Evolutionary conservation across 1,284 basidiomycete species (phyloP).

Genomic region (Cryptococcus sp.): DNA sequence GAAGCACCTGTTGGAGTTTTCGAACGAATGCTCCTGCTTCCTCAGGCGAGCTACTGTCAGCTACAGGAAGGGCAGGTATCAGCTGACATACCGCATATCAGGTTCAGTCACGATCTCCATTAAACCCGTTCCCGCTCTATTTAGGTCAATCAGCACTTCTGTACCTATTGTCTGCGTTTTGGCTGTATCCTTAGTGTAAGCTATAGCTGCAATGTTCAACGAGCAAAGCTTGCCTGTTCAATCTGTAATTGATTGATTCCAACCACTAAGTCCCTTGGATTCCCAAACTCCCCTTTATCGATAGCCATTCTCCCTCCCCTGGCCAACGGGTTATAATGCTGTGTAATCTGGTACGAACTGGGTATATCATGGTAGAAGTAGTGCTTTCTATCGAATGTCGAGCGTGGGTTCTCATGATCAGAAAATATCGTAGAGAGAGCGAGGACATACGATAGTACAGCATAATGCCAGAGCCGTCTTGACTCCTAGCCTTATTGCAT

Average conservation of each 20-base stretch:
- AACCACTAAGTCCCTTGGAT: slow-evolving; percentile 53
- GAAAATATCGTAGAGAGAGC: slow-evolving; percentile 2
- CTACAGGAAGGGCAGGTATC: neutral
- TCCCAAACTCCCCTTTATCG: slow-evolving; percentile 33
- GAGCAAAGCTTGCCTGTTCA: slow-evolving; percentile 66
- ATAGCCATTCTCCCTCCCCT: slow-evolving; percentile 62
- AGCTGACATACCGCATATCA: slow-evolving; percentile 70
- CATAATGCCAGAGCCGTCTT: slow-evolving; percentile 77
- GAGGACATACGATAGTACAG: slow-evolving; percentile 55
- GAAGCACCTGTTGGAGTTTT: slow-evolving; percentile 73
- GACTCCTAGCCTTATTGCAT: slow-evolving; percentile 75
- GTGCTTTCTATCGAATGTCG: slow-evolving; percentile 92
- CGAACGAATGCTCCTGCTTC: slow-evolving; percentile 88
- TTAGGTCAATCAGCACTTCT: slow-evolving; percentile 74
- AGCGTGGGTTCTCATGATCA: slow-evolving; percentile 55
- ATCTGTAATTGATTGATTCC: slow-evolving; percentile 91
- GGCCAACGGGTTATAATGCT: slow-evolving; percentile 85
- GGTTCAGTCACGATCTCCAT: slow-evolving; percentile 97
- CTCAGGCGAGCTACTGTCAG: slow-evolving; percentile 65
- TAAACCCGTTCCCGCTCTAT: slow-evolving; percentile 80
- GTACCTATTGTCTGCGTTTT: slow-evolving; percentile 71
- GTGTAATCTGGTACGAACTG: slow-evolving; percentile 93
- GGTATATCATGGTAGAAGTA: slow-evolving; percentile 98
- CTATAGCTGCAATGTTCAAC: neutral
- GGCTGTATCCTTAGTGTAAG: slow-evolving; percentile 84